Evolutionary conservation across 495 filamentous ascomycete species (phyloP).

Genomic region (Hypomontagnella submonticulosa): DNA sequence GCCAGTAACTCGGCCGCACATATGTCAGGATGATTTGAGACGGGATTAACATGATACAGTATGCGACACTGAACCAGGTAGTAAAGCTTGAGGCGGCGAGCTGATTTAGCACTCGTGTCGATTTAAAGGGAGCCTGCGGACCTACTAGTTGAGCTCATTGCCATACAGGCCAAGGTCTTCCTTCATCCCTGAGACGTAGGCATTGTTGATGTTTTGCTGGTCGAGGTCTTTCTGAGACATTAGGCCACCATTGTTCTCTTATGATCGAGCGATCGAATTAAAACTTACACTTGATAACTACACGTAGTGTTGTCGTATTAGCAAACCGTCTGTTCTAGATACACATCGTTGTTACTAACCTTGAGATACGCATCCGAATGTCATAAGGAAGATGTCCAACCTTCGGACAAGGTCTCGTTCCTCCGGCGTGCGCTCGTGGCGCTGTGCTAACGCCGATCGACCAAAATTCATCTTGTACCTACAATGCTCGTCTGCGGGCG

Average conservation of each 20-base stretch:
- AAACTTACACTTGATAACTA: constrained; percentile 50
- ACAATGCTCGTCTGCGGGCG: neutral
- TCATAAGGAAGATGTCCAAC: constrained; percentile 55
- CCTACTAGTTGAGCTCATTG: constrained; percentile 54
- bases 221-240: constrained; percentile 48
- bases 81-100: constrained; percentile 55
- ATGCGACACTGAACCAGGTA: constrained; percentile 60
- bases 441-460: constrained; percentile 30
- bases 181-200: constrained; percentile 58
- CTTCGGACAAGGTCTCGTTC: constrained; percentile 54
- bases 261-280: too few relatives aligned
- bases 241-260: neutral
- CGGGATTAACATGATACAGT: constrained; percentile 59
- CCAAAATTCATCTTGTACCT: constrained; percentile 27
- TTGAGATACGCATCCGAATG: constrained; percentile 57
- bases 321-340: neutral
- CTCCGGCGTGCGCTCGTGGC: constrained; percentile 46
- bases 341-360: constrained; percentile 32
- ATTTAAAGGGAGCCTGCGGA: neutral
- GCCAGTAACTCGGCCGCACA: constrained; percentile 53
- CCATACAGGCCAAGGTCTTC: constrained; percentile 54
- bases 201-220: constrained; percentile 57
- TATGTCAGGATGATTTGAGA: constrained; percentile 65
- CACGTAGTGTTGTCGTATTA: constrained; percentile 16
- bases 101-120: constrained; percentile 1